Evolutionary conservation across 768 basidiomycete species (phyloP).

Genomic region (Boletus rubropictus): DNA sequence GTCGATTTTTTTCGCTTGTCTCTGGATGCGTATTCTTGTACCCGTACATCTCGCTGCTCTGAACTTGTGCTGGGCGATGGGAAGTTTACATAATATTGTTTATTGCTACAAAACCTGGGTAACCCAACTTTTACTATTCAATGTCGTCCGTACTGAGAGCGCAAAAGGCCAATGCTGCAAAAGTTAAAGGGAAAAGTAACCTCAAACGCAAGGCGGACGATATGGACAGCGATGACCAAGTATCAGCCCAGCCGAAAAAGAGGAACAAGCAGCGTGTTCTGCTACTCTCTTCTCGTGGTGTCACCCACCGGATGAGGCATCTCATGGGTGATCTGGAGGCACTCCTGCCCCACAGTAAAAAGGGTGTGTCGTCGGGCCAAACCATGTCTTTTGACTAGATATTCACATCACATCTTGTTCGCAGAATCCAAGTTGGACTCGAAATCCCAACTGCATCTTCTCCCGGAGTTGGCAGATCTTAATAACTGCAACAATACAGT

Average conservation of each 20-base stretch:
- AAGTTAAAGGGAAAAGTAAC: conserved; percentile 39
- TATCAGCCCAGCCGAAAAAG: conserved; percentile 41
- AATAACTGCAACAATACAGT: conserved; percentile 97
- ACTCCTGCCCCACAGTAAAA: conserved; percentile 91
- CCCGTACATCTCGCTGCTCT: background rate
- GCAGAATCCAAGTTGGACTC: conserved; percentile 96
- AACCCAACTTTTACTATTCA: background rate
- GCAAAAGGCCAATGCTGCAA: conserved; percentile 52
- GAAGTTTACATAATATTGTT: conserved; percentile 26
- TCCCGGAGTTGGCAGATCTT: conserved; percentile 95
- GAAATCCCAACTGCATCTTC: conserved; percentile 84
- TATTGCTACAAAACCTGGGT: background rate
- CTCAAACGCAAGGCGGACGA: conserved; percentile 62
- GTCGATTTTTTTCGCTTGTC: conserved; percentile 1
- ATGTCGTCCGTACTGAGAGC: conserved; percentile 67
- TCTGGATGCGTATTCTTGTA: conserved; percentile 12
- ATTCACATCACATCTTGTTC: background rate
- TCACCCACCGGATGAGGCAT: conserved; percentile 95
- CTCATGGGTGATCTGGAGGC: conserved; percentile 91
- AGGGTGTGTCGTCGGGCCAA: conserved; percentile 54
- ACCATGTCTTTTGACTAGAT: background rate
- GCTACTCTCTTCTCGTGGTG: conserved; percentile 85
- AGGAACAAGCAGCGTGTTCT: conserved; percentile 95
- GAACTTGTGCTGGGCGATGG: background rate
- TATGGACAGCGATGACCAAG: conserved; percentile 52